phyloP scores from a whole-genome alignment of 2,329 filamentous ascomycete species.

The Aspergillus sp. region DNA sequence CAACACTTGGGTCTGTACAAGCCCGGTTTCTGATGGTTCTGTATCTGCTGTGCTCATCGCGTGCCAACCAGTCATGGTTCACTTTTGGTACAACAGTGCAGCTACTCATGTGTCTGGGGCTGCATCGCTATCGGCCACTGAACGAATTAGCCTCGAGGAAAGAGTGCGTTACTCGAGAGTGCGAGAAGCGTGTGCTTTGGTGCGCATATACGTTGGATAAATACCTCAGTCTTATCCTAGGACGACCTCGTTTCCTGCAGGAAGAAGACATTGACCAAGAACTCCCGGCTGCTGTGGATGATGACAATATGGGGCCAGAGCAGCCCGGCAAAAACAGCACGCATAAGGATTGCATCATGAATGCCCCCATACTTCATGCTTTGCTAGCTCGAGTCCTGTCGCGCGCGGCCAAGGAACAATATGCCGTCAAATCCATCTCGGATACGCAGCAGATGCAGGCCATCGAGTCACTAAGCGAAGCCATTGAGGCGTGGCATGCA shows the following conservation, averaged over 20 bases:
- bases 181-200: conserved; percentile 33
- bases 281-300: conserved; percentile 7
- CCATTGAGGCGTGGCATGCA: conserved; percentile 11
- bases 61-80: conserved; percentile 34
- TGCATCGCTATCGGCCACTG: conserved; percentile 22
- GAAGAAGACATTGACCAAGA: conserved; percentile 22
- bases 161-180: conserved; percentile 12
- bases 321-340: background rate
- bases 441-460: conserved; percentile 8
- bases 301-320: conserved; percentile 3
- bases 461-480: conserved; percentile 5
- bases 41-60: conserved; percentile 31
- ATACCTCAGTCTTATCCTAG: conserved; percentile 34
- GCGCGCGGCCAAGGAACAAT: conserved; percentile 13
- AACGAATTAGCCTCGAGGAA: conserved; percentile 1
- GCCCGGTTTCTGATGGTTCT: conserved; percentile 19
- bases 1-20: conserved; percentile 14
- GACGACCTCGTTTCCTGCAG: conserved; percentile 29
- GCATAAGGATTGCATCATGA: conserved; percentile 16
- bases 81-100: conserved; percentile 32
- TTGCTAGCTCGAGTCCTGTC: conserved; percentile 13
- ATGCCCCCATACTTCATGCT: conserved; percentile 16
- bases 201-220: conserved; percentile 34
- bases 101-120: conserved; percentile 29
- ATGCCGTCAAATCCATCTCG: conserved; percentile 8